Base-by-base conservation (phyloP, 257 asterid species). In the Capsicum baccatum region DNA sequence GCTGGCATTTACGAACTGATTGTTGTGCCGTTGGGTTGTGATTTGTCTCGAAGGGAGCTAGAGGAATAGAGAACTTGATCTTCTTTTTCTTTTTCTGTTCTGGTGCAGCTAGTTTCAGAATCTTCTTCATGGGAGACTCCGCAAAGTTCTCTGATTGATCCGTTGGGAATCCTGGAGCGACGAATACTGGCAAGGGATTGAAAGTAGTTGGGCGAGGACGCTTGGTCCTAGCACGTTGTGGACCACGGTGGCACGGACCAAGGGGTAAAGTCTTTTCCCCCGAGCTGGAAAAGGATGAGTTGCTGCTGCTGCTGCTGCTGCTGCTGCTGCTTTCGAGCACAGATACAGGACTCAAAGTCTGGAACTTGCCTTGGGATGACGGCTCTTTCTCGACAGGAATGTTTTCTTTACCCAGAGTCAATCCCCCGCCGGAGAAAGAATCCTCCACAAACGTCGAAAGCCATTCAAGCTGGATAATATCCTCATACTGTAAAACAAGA, bases 201-300 rank as follows among this genome's bases (percentile, higher is more conserved):
- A 94, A 95, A 0, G 94, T 84, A 5, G 94, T 80, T 0, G 97
- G 98, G 6, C 97, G 93, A 3, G 98, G 96, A 11, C 99, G 98
- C 80, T 96, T 96, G 89, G 94, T 94, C 13, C 98, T 94, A 2
- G 99, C 99, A 26, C 97, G 93, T 54, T 96, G 99, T 2, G 96
- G 83, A 17, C 95, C 97, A 1, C 90, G 92, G 5, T 89, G 92
- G 55, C 76, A 84, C 6, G 92, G 89, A 86, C 90, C 82, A 16
- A 91, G 91, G 8, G 93, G 95, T 79, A 89, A 17, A 39, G 89
- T 86, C 86, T 90, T 94, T 0, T 84, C 92, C 0, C 83, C 86
- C 4, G 92, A 92, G 85, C 85, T 84, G 11, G 90, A 90, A 16
- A 54, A 50, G 11, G 89, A 87, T 54, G 87, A 83, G 57, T 91